A percentile compares a stretch with the other conserved stretches of the same genome.
Evolutionary conservation across 106 monocot species (phyloP).

Genomic region (Dioscorea dumetorum): DNA sequence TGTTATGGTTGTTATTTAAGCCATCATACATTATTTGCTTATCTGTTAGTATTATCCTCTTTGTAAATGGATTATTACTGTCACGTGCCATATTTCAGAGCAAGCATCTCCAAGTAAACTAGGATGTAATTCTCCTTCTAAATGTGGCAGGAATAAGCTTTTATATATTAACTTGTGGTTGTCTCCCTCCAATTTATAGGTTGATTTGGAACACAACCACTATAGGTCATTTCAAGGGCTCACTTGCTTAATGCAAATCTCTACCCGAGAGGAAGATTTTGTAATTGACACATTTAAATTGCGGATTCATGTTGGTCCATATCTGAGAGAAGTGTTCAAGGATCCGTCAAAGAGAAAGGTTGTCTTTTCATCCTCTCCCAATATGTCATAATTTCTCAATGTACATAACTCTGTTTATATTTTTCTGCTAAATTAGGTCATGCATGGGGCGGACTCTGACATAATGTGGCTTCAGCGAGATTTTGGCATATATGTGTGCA

Average conservation of each 20-base stretch:
- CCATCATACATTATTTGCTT: too few species aligned
- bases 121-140: too few species aligned
- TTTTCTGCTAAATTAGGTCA: slow-evolving; percentile 46
- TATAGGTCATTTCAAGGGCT: slow-evolving; percentile 96
- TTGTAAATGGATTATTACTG: too few species aligned
- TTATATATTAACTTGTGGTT: background rate
- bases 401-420: background rate
- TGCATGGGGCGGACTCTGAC: slow-evolving; percentile 99
- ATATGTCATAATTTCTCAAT: background rate
- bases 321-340: slow-evolving; percentile 86
- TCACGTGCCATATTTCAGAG: too few species aligned
- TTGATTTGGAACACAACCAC: slow-evolving; percentile 98
- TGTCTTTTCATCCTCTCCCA: background rate
- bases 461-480: slow-evolving; percentile 96
- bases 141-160: too few species aligned
- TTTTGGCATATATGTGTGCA: slow-evolving; percentile 96
- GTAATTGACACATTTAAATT: slow-evolving; percentile 89
- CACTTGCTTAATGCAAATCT: slow-evolving; percentile 99
- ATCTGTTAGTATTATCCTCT: too few species aligned
- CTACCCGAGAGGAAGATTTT: slow-evolving; percentile 92
- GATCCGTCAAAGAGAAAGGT: slow-evolving; percentile 93
- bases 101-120: too few species aligned
- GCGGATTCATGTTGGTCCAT: slow-evolving; percentile 86
- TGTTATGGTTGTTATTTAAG: too few species aligned
- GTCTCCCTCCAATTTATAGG: slow-evolving; percentile 28